Conservation (phyloP, 768 basidiomycete species). For the Exidia glandulosa region DNA sequence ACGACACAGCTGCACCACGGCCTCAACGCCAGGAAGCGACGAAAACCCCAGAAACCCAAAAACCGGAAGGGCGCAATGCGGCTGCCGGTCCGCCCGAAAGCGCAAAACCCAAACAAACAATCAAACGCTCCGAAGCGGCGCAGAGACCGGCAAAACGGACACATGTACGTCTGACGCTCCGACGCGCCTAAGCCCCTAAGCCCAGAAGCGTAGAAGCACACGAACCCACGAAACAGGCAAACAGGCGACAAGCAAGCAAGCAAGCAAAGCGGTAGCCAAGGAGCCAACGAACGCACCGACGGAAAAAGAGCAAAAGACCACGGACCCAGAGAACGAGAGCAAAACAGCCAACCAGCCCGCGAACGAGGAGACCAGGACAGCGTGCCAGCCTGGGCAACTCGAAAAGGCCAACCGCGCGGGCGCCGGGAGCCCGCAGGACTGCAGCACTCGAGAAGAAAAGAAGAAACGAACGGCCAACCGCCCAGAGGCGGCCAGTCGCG, state of each 20-base stretch:
- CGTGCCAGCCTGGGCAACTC: too few species aligned
- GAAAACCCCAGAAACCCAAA: not conserved
- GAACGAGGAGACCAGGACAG: too few species aligned
- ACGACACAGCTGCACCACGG: not conserved
- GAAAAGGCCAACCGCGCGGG: too few species aligned
- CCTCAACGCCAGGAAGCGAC: not conserved
- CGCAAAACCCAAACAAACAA: not conserved
- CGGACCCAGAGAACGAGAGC: slow-evolving; percentile 51
- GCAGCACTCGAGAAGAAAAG: too few species aligned
- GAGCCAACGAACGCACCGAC: slow-evolving; percentile 68
- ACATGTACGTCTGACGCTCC: not conserved
- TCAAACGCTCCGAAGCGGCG: not conserved
- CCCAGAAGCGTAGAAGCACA: not conserved
- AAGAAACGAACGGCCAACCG: too few species aligned
- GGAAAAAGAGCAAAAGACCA: slow-evolving; percentile 54
- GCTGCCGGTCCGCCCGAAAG: not conserved
- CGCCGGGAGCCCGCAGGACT: too few species aligned
- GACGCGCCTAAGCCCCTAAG: not conserved
- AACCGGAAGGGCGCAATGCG: not conserved
- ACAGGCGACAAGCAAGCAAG: slow-evolving; percentile 51
- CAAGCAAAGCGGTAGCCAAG: slow-evolving; percentile 61
- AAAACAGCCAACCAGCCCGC: slow-evolving; percentile 37
- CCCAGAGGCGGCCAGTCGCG: too few species aligned
- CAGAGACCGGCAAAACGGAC: not conserved
- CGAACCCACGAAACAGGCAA: slow-evolving; percentile 40